phyloP scores from a whole-genome alignment of 2,329 filamentous ascomycete species.

The Talaromyces sp. region DNA sequence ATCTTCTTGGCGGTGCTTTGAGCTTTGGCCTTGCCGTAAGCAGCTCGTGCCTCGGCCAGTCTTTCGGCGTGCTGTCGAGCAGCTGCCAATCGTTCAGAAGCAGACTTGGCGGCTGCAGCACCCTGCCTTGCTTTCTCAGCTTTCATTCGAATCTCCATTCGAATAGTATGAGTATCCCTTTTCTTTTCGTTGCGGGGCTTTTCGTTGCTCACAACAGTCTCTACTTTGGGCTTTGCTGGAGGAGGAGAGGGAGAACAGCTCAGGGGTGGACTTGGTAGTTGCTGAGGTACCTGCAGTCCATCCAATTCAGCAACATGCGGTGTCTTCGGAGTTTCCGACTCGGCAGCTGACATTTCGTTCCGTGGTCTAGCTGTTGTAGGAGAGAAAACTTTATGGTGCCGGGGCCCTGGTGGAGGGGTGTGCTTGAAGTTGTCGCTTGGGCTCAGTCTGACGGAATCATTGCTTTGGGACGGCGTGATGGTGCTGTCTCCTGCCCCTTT shows the following conservation, averaged over 20 bases:
- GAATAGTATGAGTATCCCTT: constrained; percentile 17
- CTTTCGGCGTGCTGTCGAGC: constrained; percentile 20
- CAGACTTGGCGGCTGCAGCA: constrained; percentile 15
- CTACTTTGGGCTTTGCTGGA: constrained; percentile 19
- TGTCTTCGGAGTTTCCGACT: constrained; percentile 25
- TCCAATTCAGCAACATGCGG: constrained; percentile 38
- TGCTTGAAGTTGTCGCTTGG: constrained; percentile 11
- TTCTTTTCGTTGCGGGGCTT: neutral
- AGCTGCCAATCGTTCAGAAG: constrained; percentile 14
- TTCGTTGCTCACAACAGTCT: neutral
- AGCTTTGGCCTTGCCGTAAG: constrained; percentile 17
- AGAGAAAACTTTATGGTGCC: constrained; percentile 13
- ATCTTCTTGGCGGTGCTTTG: constrained; percentile 8
- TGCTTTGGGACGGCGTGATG: neutral
- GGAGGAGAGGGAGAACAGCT: constrained; percentile 17
- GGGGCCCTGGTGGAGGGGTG: neutral
- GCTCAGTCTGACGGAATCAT: neutral
- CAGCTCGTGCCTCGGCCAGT: constrained; percentile 20
- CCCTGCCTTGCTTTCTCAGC: constrained; percentile 13
- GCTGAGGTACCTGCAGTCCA: constrained; percentile 33
- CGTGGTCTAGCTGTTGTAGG: constrained; percentile 12
- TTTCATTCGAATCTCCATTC: constrained; percentile 20
- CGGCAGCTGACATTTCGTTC: constrained; percentile 12
- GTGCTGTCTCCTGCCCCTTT: neutral
- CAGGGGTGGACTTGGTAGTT: constrained; percentile 15